These are phyloP conservation scores for Cadophora sp. DNA, from an alignment of 2,329 filamentous ascomycete genomes.

Conservation along the genomic window DNA sequence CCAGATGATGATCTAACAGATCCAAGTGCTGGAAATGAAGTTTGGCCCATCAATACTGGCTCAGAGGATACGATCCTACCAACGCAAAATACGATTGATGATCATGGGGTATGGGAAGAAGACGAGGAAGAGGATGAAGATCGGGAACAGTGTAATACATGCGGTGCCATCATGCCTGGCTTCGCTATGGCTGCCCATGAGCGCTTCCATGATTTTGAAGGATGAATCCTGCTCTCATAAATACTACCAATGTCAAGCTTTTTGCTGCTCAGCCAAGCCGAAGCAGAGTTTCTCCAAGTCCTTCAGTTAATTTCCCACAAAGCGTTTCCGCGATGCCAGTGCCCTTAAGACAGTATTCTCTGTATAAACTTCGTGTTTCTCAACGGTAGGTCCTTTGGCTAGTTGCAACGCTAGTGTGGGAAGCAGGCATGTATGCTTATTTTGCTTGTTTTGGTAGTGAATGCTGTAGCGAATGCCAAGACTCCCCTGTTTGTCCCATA, in stretches of 20 bases:
- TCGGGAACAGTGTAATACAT: slow-evolving; percentile 49
- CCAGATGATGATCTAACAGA: slow-evolving; percentile 29
- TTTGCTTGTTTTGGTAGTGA: neutral
- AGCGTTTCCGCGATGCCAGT: no score
- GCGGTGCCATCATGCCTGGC: slow-evolving; percentile 53
- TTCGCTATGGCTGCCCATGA: slow-evolving; percentile 58
- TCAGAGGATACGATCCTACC: slow-evolving; percentile 40
- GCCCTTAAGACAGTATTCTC: no score
- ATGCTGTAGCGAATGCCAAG: neutral
- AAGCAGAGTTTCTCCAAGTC: no score
- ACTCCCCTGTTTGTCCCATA: neutral
- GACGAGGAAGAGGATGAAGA: slow-evolving; percentile 39
- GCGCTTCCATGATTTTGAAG: slow-evolving; percentile 50
- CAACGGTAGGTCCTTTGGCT: no score
- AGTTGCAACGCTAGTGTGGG: no score
- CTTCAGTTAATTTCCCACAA: no score
- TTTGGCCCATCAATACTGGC: slow-evolving; percentile 29
- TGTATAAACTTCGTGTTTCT: no score
- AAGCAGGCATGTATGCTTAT: neutral
- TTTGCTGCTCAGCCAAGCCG: neutral
- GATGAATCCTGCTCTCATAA: slow-evolving; percentile 5
- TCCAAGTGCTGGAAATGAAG: slow-evolving; percentile 44
- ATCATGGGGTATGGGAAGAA: slow-evolving; percentile 38
- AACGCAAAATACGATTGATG: slow-evolving; percentile 37
- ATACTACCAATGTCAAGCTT: neutral